These are phyloP conservation scores for Aspergillus brasiliensis DNA, from an alignment of 2,329 filamentous ascomycete species.

Conservation along the genomic window DNA sequence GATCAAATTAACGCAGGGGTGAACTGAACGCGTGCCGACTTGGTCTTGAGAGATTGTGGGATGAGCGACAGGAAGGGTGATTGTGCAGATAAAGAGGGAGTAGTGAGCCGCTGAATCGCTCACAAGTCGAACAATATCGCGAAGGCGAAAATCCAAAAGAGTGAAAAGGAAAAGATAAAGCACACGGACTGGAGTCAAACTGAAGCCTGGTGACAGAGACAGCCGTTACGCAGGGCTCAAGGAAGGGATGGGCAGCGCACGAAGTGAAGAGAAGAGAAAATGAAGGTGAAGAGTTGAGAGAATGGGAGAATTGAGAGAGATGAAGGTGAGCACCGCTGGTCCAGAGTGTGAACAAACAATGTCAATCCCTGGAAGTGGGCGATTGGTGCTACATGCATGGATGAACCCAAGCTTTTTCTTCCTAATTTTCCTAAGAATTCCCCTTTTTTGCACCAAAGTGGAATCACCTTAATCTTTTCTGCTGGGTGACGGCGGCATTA, in stretches of 20 bases:
- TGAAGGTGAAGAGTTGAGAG: neutral
- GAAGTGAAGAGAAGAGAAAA: slow-evolving; percentile 11
- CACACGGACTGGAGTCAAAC: neutral
- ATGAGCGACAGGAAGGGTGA: neutral
- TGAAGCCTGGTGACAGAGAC: neutral
- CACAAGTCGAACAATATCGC: neutral
- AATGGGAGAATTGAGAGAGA: slow-evolving; percentile 4
- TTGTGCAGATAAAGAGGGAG: neutral
- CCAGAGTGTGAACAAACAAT: neutral
- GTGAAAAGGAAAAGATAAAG: neutral
- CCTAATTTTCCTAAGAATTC: neutral
- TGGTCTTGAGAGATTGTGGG: neutral
- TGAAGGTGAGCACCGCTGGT: neutral
- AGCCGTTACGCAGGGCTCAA: neutral
- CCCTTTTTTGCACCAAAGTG: neutral
- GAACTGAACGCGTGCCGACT: too few species aligned
- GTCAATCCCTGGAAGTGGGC: neutral
- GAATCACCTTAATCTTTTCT: neutral
- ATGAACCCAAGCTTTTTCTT: slow-evolving; percentile 1
- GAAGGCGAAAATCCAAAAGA: neutral
- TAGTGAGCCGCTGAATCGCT: neutral
- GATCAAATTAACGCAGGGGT: too few species aligned
- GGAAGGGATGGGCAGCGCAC: slow-evolving; percentile 1
- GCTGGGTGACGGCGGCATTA: slow-evolving; percentile 1
- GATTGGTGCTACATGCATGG: neutral